phyloP scores from a whole-genome alignment of 495 filamentous ascomycete species.

The Lentithecium fluviatile region DNA sequence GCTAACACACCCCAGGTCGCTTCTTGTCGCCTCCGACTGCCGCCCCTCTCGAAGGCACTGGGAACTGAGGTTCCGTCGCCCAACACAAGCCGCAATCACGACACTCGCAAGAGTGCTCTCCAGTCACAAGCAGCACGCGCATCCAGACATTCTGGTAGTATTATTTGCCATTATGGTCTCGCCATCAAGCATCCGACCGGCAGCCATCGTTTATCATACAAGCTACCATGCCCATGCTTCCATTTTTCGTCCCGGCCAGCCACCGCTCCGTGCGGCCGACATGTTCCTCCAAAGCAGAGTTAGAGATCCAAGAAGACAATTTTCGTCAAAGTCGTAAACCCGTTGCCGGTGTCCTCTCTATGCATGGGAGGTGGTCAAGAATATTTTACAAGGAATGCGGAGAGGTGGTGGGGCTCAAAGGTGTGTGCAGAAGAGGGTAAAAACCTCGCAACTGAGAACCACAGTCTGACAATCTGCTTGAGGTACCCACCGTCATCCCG shows the following conservation, averaged over 20 bases:
- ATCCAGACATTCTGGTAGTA: too few species aligned
- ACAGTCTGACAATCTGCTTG: slow-evolving; percentile 3
- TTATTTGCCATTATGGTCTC: neutral
- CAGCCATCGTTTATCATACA: slow-evolving; percentile 12
- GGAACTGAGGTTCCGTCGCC: too few species aligned
- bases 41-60: too few species aligned
- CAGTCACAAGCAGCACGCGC: too few species aligned
- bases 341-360: slow-evolving; percentile 28
- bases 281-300: slow-evolving; percentile 3
- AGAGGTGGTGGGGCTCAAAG: neutral
- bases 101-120: too few species aligned
- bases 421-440: slow-evolving; percentile 1
- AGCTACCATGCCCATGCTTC: slow-evolving; percentile 2
- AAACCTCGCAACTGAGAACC: neutral
- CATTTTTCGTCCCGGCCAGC: slow-evolving; percentile 12
- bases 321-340: slow-evolving; percentile 29
- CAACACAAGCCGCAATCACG: too few species aligned
- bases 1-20: too few species aligned
- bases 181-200: neutral
- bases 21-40: too few species aligned
- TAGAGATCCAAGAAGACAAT: slow-evolving; percentile 15
- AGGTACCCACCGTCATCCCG: neutral
- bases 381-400: slow-evolving; percentile 25
- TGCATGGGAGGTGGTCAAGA: slow-evolving; percentile 11
- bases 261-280: slow-evolving; percentile 21